phyloP scores from a whole-genome alignment of 257 asterid genomes.

The Euphrasia confusa region DNA sequence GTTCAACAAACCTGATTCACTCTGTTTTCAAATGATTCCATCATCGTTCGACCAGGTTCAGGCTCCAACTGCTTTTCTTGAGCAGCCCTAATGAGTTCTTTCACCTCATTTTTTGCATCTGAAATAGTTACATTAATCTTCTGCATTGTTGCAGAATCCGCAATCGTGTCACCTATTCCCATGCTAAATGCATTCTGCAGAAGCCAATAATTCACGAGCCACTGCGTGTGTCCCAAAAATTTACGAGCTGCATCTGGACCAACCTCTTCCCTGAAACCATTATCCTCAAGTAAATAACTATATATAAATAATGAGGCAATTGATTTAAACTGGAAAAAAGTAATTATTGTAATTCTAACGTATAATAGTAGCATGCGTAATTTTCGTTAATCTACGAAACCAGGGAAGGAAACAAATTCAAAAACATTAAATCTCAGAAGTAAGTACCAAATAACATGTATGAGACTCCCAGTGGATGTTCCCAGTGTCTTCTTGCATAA shows the following conservation, averaged over 20 bases:
- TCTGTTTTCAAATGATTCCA: conserved; percentile 94
- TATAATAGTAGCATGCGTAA: not conserved
- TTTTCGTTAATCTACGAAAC: conserved; percentile 3
- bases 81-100: conserved; percentile 65
- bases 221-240: conserved; percentile 95
- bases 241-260: conserved; percentile 99
- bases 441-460: conserved; percentile 90
- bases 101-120: conserved; percentile 84
- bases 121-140: conserved; percentile 78
- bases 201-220: conserved; percentile 99
- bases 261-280: conserved; percentile 85
- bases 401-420: conserved; percentile 8
- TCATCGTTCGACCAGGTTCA: conserved; percentile 99
- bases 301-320: not conserved
- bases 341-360: no score
- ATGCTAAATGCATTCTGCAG: conserved; percentile 91
- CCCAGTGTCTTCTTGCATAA: conserved; percentile 97
- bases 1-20: conserved; percentile 73
- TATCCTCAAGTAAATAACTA: conserved; percentile 16
- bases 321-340: no score
- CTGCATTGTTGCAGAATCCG: conserved; percentile 91
- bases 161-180: conserved; percentile 98
- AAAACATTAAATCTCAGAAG: not conserved
- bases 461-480: conserved; percentile 92
- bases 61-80: conserved; percentile 85